Evolutionary conservation across 106 monocot species (phyloP), one percentile per base, ranked within the genome.

Genomic region (Dendrobium nobile): DNA sequence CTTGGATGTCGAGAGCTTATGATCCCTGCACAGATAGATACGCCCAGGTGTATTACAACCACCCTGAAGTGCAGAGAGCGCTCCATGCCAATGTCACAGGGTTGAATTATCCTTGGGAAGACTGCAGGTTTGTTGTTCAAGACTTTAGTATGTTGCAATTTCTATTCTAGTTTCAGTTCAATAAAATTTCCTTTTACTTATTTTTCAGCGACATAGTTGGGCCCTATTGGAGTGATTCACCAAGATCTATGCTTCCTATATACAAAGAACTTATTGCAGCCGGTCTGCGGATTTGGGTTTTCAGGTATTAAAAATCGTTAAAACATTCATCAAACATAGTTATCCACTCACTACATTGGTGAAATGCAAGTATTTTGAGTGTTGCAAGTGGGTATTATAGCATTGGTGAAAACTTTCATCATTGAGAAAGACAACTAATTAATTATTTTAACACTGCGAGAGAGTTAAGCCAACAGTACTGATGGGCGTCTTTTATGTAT

Each of bases 1-100:
- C 96, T 68, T 96, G 96, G 96, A 93, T 93, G 90, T 86, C 82
- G 8, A 93, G 92, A 89, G 91, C 90, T 22, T 96, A 96, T 79
- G 96, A 93, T 86, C 96, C 93, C 7, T 97, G 96, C 84, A 92
- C 88, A 0, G 90, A 90, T 42, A 82, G 87, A 22, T 84, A 97
- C 44, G 48, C 94, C 13, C 88, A 85, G 73, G 58, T 67, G 19
- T 97, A 97, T 77, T 94, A 90, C 83, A 97, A 97, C 41, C 86
- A 31, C 7, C 90, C 92, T 42, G 94, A 97, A 82, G 96, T 97
- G 47, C 96, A 97, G 73, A 89, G 18, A 33, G 90, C 92, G 17
- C 80, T 97, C 77, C 96, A 97, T 86, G 95, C 95, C 20, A 95
- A 95, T 84, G 89, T 87, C 42, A 92, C 93, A 16, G 84, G 87